Percentiles rank a stretch among this genome's conserved stretches.
phyloP scores from a whole-genome alignment of 495 filamentous ascomycete species.

The Penicillium paxilli region DNA sequence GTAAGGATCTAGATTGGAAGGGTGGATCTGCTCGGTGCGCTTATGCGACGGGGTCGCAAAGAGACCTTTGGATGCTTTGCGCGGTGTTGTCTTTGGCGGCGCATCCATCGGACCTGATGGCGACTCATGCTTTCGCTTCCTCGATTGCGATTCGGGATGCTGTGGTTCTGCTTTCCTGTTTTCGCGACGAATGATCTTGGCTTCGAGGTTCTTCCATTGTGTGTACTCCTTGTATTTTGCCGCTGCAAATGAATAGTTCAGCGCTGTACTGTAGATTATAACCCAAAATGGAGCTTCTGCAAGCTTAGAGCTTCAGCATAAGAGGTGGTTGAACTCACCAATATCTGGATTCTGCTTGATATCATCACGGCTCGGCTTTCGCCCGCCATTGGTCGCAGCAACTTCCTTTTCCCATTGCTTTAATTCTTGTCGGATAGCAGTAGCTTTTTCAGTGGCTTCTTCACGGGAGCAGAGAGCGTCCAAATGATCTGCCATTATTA shows the following conservation, averaged over 20 bases:
- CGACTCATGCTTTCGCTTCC: conserved; percentile 43
- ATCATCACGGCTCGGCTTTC: conserved; percentile 78
- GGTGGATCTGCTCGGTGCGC: conserved; percentile 37
- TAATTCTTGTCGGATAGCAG: conserved; percentile 65
- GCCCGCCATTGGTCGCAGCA: conserved; percentile 64
- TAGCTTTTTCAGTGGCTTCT: conserved; percentile 29
- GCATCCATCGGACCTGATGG: conserved; percentile 27
- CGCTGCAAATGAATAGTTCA: no score
- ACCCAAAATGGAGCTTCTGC: no score
- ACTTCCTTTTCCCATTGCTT: conserved; percentile 87
- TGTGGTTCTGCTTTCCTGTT: conserved; percentile 27
- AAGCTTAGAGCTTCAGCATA: no score
- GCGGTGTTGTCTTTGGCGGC: background rate
- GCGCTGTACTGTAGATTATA: no score
- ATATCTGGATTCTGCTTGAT: conserved; percentile 84
- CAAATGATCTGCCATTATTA: conserved; percentile 36
- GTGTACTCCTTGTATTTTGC: conserved; percentile 91
- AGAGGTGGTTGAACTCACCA: conserved; percentile 56
- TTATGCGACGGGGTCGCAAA: conserved; percentile 50
- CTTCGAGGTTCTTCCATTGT: conserved; percentile 61
- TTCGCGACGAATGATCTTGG: conserved; percentile 27
- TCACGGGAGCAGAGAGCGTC: conserved; percentile 15
- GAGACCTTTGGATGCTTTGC: conserved; percentile 33
- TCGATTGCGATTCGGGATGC: conserved; percentile 25
- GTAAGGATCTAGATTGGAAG: conserved; percentile 52